A percentile compares a stretch with the other conserved stretches of the same genome.
Conservation (phyloP, 2,329 filamentous ascomycete genomes). For the Paradendryphiella salina region DNA sequence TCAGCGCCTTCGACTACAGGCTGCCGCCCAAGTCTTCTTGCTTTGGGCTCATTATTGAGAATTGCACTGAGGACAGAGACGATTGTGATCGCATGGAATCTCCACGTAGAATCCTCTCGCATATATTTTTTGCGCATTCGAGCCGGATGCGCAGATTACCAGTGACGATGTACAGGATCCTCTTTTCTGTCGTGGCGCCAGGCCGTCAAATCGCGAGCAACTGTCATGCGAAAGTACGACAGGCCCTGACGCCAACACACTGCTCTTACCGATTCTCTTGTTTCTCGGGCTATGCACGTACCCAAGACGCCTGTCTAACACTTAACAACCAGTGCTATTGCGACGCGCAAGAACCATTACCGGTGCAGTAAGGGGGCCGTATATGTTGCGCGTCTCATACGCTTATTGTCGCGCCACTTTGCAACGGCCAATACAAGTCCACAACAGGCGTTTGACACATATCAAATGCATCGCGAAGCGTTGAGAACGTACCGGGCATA, state of each 20-base stretch:
- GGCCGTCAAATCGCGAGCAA: no score
- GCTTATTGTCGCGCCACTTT: conserved; percentile 29
- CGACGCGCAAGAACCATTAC: conserved; percentile 16
- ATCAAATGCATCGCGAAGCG: conserved; percentile 24
- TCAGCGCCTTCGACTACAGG: no score
- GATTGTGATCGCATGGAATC: no score
- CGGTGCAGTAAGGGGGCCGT: conserved; percentile 26
- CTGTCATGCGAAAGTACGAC: background rate
- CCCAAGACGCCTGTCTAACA: background rate
- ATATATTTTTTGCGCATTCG: no score
- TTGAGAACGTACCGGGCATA: conserved; percentile 21
- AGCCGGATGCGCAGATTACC: no score
- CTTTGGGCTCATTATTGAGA: no score
- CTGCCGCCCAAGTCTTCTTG: no score
- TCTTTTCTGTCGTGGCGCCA: no score
- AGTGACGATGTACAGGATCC: no score
- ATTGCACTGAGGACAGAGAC: no score
- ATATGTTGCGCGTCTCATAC: conserved; percentile 41
- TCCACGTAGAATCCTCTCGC: no score
- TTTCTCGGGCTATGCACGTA: background rate
- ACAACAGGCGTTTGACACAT: conserved; percentile 18
- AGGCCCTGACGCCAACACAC: background rate
- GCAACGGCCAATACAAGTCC: conserved; percentile 26
- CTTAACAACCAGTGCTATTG: conserved; percentile 19
- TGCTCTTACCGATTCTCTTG: background rate